Base-by-base conservation (phyloP, 2,329 filamentous ascomycete genomes). In the Ploettnerulaceae sp. region DNA sequence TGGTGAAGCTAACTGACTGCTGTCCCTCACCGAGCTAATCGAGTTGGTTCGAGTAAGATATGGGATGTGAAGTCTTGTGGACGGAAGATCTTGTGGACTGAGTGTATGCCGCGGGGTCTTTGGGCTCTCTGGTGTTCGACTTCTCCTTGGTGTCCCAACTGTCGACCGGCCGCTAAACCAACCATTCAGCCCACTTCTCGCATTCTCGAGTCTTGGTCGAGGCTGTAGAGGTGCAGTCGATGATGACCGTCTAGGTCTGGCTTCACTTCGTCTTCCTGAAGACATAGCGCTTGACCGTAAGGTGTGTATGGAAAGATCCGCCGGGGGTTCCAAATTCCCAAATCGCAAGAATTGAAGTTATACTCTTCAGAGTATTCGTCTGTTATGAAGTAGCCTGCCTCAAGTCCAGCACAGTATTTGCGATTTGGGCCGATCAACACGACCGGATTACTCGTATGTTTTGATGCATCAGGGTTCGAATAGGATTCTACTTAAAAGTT, bases 51-150 rank as follows among this genome's bases (percentile, higher is more conserved):
- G 64, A 43, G 59, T 61, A 11, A 73, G 62, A 40, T 67, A 65
- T 1, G 71, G 70, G 20, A 74, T 59, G 44, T 68, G 61, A 20
- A 73, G 55, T 39, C 68, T 63, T 20, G 68, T 69, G 22, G 67
- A 67, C 8, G 71, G 67, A 18, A 73, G 54, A 22, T 61, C 59
- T n/a, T 66, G 63, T 44, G 67, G 56, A 3, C 63, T 62, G 3
- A 71, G 56, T 14, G 63, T 58, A 38, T 71, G 67, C 2, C 65
- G 64, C 2, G 73, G 71, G 1, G 71, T 69, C 57, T 79, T 79
- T 25, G 73, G 72, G 15, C 68, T 72, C 61, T 62, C 34, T 34
- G 56, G 56, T 3, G 47, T 35, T 34, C 28, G 33, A 44, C 36
- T 55, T 45, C 51, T 54, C 14, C 34, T 34, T 34, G 44, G 35